A percentile compares a stretch with the other conserved stretches of the same genome.
phyloP scores from a whole-genome alignment of 768 basidiomycete genomes.

The Lyophyllum decastes region DNA sequence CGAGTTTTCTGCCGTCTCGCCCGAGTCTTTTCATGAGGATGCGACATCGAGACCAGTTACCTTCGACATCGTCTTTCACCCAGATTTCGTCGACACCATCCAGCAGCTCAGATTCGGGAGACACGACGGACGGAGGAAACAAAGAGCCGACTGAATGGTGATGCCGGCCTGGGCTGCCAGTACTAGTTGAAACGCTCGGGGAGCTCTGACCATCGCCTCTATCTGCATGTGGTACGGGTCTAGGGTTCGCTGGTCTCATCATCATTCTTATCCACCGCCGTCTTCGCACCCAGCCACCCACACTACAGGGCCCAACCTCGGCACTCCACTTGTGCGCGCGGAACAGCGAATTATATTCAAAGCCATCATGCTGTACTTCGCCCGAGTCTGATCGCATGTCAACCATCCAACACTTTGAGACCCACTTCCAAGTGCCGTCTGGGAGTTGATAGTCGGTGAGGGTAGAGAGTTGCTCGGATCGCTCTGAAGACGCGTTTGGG shows the following conservation, averaged over 20 bases:
- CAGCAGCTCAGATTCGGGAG: conserved; percentile 12
- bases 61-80: conserved; percentile 48
- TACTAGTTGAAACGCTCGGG: neutral
- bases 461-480: conserved; percentile 51
- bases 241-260: conserved; percentile 59
- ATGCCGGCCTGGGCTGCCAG: conserved; percentile 2
- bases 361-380: conserved; percentile 80
- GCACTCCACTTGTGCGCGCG: conserved; percentile 67
- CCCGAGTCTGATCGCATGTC: conserved; percentile 82
- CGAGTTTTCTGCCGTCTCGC: conserved; percentile 73
- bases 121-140: conserved; percentile 24
- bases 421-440: conserved; percentile 82
- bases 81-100: conserved; percentile 44
- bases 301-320: conserved; percentile 55
- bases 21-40: conserved; percentile 51
- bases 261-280: conserved; percentile 85
- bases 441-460: conserved; percentile 71
- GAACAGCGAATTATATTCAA: conserved; percentile 85
- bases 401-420: conserved; percentile 81
- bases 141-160: conserved; percentile 33
- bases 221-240: conserved; percentile 17
- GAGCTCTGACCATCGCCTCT: conserved; percentile 5
- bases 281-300: conserved; percentile 75
- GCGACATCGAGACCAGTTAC: conserved; percentile 64
- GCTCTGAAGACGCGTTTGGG: conserved; percentile 41